Evolutionary conservation across 208 protist species (phyloP), one percentile per base, ranked within the genome.

Genomic region (Crithidia bombi): DNA sequence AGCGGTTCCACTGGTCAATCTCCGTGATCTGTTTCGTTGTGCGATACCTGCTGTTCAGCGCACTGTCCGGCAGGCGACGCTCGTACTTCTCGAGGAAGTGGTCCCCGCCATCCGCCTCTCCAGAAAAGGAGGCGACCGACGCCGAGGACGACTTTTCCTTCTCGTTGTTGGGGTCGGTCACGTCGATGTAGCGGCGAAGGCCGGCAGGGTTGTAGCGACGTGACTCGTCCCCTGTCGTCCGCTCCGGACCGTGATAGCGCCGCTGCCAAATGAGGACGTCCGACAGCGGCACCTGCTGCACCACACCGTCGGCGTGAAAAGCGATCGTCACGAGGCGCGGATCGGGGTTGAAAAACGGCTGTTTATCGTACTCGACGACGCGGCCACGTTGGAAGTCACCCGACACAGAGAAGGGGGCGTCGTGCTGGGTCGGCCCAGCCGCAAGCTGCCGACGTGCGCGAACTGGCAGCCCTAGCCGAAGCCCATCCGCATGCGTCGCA

Each of bases 1-100:
- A 82, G 32, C 72, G 65, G 39, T 69, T 87, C 90, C 92, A 97
- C 61, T 85, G 59, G 58, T 97, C 92, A 38, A 97, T 75, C 73
- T 97, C 89, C 7, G 85, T 91, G 41, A 97, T 92, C 64, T 95
- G 86, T 69, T 95, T 95, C 32, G 82, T 92, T 11, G 82, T 86
- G 65, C 89, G 92, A 51, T 89, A 89, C 73, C 58, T 73, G 25
- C 52, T 61, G 25, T 65, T 50, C 39, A 41, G n/a, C 2, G 50
- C 23, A 46, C 19, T 64, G 43, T 47, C 50, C 0, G 23, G 64
- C 68, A 68, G 43, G 32, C 62, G 77, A 21, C 64, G 41, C 62
- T 88, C 85, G 73, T 95, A 95, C 77, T 97, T 95, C 65, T 94
- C 92, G 6, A 97, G 74, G 52, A 97, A 97, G 82, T 97, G 92